phyloP scores from a whole-genome alignment of 208 protist genomes.

The Leishmania tarentolae region DNA sequence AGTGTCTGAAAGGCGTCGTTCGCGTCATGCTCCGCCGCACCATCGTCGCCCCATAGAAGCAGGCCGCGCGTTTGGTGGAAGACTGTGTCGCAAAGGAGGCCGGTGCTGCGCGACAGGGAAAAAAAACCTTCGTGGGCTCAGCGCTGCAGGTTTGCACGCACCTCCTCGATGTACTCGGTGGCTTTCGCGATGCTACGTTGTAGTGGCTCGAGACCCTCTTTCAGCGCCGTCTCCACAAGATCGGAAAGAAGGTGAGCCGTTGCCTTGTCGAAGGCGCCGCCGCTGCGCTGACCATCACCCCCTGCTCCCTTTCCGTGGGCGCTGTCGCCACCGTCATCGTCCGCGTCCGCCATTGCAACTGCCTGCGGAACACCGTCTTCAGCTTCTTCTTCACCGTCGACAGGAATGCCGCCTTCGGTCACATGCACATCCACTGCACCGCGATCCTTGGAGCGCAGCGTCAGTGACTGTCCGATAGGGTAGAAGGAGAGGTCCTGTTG shows the following conservation, averaged over 20 bases:
- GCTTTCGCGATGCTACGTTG: background rate
- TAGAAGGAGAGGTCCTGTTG: slow-evolving; percentile 79
- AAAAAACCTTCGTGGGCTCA: background rate
- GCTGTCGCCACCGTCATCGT: background rate
- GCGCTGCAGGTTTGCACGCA: background rate
- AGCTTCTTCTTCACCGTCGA: background rate
- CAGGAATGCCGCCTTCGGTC: background rate
- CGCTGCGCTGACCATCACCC: background rate
- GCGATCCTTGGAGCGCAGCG: slow-evolving; percentile 38
- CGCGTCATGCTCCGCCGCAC: background rate
- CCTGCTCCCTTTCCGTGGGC: background rate
- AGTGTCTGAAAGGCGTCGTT: background rate
- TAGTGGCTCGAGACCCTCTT: background rate
- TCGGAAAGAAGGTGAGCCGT: background rate
- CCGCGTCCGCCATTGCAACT: background rate
- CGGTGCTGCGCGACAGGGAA: background rate
- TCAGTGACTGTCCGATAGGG: slow-evolving; percentile 63
- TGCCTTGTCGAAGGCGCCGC: background rate
- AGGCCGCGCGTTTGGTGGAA: background rate
- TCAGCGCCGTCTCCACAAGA: background rate
- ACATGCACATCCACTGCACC: slow-evolving; percentile 5
- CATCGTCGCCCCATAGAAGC: background rate
- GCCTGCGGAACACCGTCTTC: background rate
- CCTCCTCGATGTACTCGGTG: background rate
- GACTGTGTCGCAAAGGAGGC: background rate